Base-by-base conservation (phyloP, 768 basidiomycete species). In the Daedaleopsis nitida region DNA sequence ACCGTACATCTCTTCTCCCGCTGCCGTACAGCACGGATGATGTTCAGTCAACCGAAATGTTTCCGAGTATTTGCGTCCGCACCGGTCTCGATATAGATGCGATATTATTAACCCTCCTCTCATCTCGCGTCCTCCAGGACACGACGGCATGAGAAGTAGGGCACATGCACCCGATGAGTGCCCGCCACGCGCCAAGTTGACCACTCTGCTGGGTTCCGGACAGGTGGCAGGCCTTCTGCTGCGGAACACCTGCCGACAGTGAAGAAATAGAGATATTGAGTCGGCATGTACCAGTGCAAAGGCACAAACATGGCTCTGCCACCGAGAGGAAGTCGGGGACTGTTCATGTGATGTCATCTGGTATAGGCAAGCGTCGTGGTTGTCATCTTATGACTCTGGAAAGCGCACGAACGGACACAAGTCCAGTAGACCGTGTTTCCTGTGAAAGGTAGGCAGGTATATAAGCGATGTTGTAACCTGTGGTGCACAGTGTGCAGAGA, bases 281-380 rank as follows among this genome's bases (percentile, higher is more conserved):
- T 42, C 39, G 39, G 39, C 39, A 42, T 42, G 39, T 17, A 17
- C 39, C 39, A 42, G 39, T 42, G 13, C 13, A 42, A 42, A 42
- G 39, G 13, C 39, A 42, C 45, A 11, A 23, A 24, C n/a, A 45
- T 51, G 57, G 50, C 43, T 60, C 47, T 39, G 47, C 59, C 19
- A 17, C n/a, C n/a, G 21, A 17, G 39, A 42, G 3, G 13, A 42
- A 42, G 12, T 34, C 47, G 7, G 4, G 17, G 14, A 43, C 16
- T 12, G 39, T 12, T 11, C 37, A 55, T 49, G 53, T 55, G 59
- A 60, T 45, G 10, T 0, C 3, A 35, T 48, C 45, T 49, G 38
- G n/a, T 34, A 5, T 21, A 45, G 59, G 59, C 51, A 55, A 23
- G 59, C 42, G 52, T 54, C 49, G 34, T 60, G 47, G 59, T 60